phyloP scores from a whole-genome alignment of 768 basidiomycete genomes.

The Leccinum fibrillosum region DNA sequence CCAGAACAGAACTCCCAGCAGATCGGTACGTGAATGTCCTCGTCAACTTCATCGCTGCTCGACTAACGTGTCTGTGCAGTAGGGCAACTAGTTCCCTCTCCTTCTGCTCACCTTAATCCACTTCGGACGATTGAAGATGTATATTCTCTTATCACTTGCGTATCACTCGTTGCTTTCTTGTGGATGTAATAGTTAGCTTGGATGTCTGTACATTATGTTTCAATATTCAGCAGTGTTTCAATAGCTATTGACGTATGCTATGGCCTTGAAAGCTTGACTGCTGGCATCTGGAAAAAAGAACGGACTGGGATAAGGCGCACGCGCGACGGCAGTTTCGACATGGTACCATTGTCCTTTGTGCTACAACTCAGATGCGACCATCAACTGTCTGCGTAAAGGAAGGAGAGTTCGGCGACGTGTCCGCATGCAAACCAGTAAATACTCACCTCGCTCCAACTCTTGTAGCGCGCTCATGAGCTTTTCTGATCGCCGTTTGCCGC shows the following conservation, averaged over 20 bases:
- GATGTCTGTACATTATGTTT: background rate
- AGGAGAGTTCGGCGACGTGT: background rate
- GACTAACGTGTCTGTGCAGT: constrained; percentile 6
- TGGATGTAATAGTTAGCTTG: background rate
- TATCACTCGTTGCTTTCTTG: background rate
- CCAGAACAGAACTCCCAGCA: background rate
- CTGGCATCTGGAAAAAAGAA: background rate
- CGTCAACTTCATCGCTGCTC: background rate
- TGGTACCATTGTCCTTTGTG: background rate
- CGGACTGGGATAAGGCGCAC: background rate
- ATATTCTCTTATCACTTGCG: constrained; percentile 10
- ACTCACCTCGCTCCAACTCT: constrained; percentile 40
- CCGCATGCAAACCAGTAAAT: background rate
- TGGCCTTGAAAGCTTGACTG: no score
- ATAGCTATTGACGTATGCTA: background rate
- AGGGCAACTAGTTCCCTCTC: background rate
- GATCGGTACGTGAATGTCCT: constrained; percentile 12
- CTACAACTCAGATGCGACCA: background rate
- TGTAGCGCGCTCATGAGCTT: constrained; percentile 36
- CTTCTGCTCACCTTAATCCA: background rate
- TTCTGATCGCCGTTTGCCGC: constrained; percentile 5
- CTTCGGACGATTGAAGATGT: constrained; percentile 1
- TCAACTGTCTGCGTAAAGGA: background rate
- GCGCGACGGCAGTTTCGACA: background rate
- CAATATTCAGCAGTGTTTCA: background rate